These are phyloP conservation scores for Byssochlamys sp. DNA, from an alignment of 2,329 filamentous ascomycete genomes.

Conservation along the genomic window DNA sequence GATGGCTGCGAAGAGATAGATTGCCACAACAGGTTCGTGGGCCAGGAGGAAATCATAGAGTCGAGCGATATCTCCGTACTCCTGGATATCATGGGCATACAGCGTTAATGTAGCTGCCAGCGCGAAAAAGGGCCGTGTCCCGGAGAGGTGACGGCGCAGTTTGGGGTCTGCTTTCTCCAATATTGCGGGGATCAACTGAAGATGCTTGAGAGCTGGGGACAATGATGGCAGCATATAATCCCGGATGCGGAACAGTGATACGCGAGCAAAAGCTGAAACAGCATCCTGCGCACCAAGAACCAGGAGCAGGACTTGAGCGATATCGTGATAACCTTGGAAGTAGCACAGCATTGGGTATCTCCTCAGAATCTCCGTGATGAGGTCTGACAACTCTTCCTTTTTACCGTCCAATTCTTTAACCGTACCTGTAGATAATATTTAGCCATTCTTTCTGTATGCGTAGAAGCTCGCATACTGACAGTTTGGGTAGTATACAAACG, in stretches of 20 bases:
- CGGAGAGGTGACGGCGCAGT: conserved; percentile 65
- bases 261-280: conserved; percentile 58
- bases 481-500: conserved; percentile 92
- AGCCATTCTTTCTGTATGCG: conserved; percentile 8
- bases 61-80: conserved; percentile 76
- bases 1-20: conserved; percentile 88
- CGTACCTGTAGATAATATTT: conserved; percentile 45
- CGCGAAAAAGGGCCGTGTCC: conserved; percentile 80
- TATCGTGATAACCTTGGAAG: conserved; percentile 98
- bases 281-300: conserved; percentile 61
- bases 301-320: conserved; percentile 86
- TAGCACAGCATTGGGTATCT: conserved; percentile 77
- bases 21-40: conserved; percentile 71
- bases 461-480: conserved; percentile 42
- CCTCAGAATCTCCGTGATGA: conserved; percentile 75
- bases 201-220: conserved; percentile 67
- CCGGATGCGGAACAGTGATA: conserved; percentile 80
- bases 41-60: conserved; percentile 88
- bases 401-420: conserved; percentile 58
- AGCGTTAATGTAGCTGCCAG: conserved; percentile 87
- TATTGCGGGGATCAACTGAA: conserved; percentile 78
- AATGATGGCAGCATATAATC: conserved; percentile 96
- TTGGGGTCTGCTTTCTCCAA: conserved; percentile 61
- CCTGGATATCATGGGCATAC: conserved; percentile 91
- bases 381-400: conserved; percentile 65